Evolutionary conservation across 2,329 filamentous ascomycete genomes (phyloP).

Genomic region (Tolypocladium cylindrosporum): DNA sequence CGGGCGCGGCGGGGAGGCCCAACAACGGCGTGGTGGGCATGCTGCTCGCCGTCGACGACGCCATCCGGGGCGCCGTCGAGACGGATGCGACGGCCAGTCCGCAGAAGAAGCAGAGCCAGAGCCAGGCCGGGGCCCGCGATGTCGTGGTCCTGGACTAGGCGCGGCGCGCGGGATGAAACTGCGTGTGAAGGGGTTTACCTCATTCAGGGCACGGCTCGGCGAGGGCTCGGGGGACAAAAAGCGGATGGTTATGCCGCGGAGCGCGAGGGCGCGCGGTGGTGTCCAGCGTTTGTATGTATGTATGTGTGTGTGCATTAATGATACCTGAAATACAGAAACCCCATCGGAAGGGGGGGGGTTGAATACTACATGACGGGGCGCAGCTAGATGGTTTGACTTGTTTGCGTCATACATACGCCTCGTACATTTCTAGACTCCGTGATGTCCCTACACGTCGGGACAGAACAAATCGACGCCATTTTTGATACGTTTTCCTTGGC

Average conservation of each 20-base stretch:
- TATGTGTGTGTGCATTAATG: slow-evolving; percentile 10
- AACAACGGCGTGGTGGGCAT: slow-evolving; percentile 33
- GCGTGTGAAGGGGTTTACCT: background rate
- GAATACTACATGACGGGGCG: background rate
- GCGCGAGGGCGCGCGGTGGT: background rate
- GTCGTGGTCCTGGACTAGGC: slow-evolving; percentile 8
- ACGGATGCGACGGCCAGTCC: background rate
- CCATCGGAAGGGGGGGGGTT: background rate
- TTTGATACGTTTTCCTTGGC: background rate
- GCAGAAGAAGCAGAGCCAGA: background rate
- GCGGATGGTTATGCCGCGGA: background rate
- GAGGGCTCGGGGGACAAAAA: background rate
- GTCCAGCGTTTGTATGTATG: background rate
- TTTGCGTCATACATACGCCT: background rate
- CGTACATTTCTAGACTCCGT: background rate
- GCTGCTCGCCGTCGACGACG: slow-evolving; percentile 36
- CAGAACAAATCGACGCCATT: background rate
- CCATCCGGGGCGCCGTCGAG: slow-evolving; percentile 23
- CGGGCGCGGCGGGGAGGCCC: slow-evolving; percentile 33
- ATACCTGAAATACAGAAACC: slow-evolving; percentile 16
- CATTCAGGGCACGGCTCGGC: background rate
- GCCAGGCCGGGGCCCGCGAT: background rate
- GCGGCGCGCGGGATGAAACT: background rate
- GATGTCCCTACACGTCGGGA: background rate
- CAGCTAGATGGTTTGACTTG: background rate